A percentile compares a stretch with the other conserved stretches of the same genome.
These are phyloP conservation scores for Didymella keratinophila DNA, from an alignment of 2,329 filamentous ascomycete species.

Conservation along the genomic window DNA sequence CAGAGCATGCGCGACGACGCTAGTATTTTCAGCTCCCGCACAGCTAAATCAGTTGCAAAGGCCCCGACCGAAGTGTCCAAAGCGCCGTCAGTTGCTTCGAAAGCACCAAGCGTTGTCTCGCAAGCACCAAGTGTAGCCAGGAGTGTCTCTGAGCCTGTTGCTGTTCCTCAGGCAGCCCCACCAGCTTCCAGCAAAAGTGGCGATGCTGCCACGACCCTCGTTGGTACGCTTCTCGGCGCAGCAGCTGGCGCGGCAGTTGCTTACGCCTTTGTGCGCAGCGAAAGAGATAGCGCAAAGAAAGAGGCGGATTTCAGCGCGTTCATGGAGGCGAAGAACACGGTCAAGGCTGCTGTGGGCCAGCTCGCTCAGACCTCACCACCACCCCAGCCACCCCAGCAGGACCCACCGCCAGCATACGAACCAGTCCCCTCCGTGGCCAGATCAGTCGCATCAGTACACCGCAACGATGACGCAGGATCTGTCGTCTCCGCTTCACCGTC, in stretches of 20 bases:
- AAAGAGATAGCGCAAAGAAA: conserved; percentile 57
- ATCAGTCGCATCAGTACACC: conserved; percentile 41
- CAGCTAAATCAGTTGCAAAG: conserved; percentile 33
- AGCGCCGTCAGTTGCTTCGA: conserved; percentile 32
- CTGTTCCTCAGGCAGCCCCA: conserved; percentile 35
- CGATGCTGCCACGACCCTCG: conserved; percentile 67
- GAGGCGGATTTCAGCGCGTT: conserved; percentile 52
- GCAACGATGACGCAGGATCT: conserved; percentile 51
- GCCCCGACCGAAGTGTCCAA: conserved; percentile 36
- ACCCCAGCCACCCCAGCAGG: conserved; percentile 35
- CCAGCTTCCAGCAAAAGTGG: conserved; percentile 50
- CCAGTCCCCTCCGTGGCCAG: conserved; percentile 30
- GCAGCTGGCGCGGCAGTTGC: conserved; percentile 79
- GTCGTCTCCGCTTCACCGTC: conserved; percentile 39
- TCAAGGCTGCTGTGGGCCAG: conserved; percentile 40
- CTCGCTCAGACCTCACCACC: conserved; percentile 42
- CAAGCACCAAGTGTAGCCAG: conserved; percentile 38
- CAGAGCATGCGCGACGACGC: conserved; percentile 44
- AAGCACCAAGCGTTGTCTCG: conserved; percentile 25
- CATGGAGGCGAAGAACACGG: conserved; percentile 43
- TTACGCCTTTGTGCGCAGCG: conserved; percentile 74
- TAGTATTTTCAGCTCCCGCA: conserved; percentile 43
- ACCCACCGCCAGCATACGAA: conserved; percentile 46
- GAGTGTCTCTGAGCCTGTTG: conserved; percentile 45
- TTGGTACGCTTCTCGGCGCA: conserved; percentile 80